phyloP scores from a whole-genome alignment of 2,329 filamentous ascomycete genomes.

The Pezicula rhizophila region DNA sequence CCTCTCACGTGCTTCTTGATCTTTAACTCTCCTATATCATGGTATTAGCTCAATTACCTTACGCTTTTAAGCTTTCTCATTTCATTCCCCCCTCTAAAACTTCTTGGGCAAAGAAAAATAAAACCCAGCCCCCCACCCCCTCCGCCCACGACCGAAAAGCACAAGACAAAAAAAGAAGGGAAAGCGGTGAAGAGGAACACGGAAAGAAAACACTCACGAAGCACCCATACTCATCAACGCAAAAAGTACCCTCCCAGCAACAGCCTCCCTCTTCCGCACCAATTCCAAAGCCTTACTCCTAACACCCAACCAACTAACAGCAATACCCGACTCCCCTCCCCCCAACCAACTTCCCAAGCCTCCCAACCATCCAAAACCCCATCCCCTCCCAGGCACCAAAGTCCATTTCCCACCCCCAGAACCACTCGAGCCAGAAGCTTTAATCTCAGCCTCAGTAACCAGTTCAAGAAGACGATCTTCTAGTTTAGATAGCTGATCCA shows the following conservation, averaged over 20 bases:
- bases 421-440: slow-evolving; percentile 16
- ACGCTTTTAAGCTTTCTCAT: not conserved
- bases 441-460: slow-evolving; percentile 36
- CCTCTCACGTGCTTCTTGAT: slow-evolving; percentile 16
- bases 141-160: too few relatives aligned
- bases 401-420: slow-evolving; percentile 29
- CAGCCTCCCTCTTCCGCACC: slow-evolving; percentile 38
- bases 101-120: too few relatives aligned
- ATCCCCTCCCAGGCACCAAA: slow-evolving; percentile 32
- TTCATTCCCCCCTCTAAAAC: too few relatives aligned
- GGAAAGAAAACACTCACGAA: slow-evolving; percentile 33
- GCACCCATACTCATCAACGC: slow-evolving; percentile 43
- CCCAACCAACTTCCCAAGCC: too few relatives aligned
- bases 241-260: slow-evolving; percentile 40
- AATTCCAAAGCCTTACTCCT: slow-evolving; percentile 39
- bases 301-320: slow-evolving; percentile 39
- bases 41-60: not conserved
- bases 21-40: slow-evolving; percentile 15
- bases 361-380: slow-evolving; percentile 15
- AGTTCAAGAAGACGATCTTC: slow-evolving; percentile 39
- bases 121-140: too few relatives aligned
- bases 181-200: too few relatives aligned
- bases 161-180: too few relatives aligned
- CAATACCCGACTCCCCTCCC: slow-evolving; percentile 28
- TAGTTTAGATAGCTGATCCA: slow-evolving; percentile 39